Base-by-base conservation (phyloP, 106 monocot genomes). In the Allium cepa region DNA sequence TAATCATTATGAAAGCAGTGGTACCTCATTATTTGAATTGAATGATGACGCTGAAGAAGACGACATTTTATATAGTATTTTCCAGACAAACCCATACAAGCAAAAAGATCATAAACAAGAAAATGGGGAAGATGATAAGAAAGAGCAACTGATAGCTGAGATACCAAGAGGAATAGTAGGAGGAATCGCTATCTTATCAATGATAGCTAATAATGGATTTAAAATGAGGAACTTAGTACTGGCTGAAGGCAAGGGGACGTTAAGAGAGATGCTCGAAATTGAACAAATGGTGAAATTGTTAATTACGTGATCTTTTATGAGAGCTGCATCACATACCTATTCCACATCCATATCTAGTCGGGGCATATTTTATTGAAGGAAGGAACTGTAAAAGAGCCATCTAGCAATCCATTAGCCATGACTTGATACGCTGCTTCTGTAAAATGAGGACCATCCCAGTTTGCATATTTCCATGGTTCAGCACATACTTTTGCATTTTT, bases 371-470 rank as follows among this genome's bases (percentile, higher is more conserved):
- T 36, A 36, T 36, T 63, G 63, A 82, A 60, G 56, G 75, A 62
- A 8, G 84, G 80, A 11, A 13, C 26, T 13, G 64, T 49, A 48
- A 52, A 74, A 7, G 77, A 71, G 16, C 80, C 80, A 9, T 78
- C n/a, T 5, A 81, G 66, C 55, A 74, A 22, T 8, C 73, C 70
- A 12, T 17, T 15, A 46, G 85, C 71, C 7, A 85, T 75, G 18
- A 62, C n/a, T 4, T 27, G 48, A 18, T 81, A 72, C 9, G 71
- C 81, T 4, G 81, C 78, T 62, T 86, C 85, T 0, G 85, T 86
- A 47, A 86, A 50, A 76, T 86, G 85, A 47, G 79, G 56, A 57
- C 85, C 85, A 59, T 86, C 85, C 85, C 85, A 86, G 48, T 64
- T 72, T 17, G 72, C 63, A 50, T 82, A 79, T 22, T 57, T 46